phyloP scores from a whole-genome alignment of 768 basidiomycete species.

The Rhodosporidiobolus sp. region DNA sequence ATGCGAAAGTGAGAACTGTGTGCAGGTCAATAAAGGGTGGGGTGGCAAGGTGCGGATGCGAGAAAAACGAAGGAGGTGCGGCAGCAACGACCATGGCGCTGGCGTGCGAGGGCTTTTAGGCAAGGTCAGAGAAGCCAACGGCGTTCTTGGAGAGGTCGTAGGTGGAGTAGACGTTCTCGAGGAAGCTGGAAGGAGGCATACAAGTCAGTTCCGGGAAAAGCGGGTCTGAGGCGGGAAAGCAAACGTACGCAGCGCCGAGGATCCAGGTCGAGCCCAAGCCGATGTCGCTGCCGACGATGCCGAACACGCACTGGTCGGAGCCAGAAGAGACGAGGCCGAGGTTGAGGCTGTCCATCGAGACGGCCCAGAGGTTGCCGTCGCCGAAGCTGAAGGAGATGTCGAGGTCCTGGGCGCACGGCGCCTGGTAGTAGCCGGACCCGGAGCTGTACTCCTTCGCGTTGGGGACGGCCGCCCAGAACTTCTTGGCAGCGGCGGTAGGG shows the following conservation, averaged over 20 bases:
- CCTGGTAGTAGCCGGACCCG: constrained; percentile 49
- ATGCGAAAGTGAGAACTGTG: too few species aligned
- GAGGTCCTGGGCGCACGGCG: constrained; percentile 42
- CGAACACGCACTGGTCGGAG: constrained; percentile 36
- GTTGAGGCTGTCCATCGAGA: constrained; percentile 52
- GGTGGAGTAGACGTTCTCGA: constrained; percentile 40
- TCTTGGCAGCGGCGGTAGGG: constrained; percentile 50
- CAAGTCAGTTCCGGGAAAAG: not conserved
- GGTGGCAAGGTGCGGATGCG: not conserved
- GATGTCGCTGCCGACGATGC: constrained; percentile 40
- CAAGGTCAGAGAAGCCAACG: constrained; percentile 40
- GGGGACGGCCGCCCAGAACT: constrained; percentile 52
- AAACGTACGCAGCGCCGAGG: constrained; percentile 36
- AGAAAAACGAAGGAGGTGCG: not conserved
- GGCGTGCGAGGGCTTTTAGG: not conserved
- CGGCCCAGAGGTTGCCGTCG: constrained; percentile 52
- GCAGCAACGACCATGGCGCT: not conserved
- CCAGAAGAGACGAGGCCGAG: constrained; percentile 48
- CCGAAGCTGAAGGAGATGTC: constrained; percentile 57
- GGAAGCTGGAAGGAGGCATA: constrained; percentile 24
- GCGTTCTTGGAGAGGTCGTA: constrained; percentile 33
- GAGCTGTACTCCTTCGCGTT: constrained; percentile 37
- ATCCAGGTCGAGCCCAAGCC: constrained; percentile 38
- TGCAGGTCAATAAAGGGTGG: not conserved
- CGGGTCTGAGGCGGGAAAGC: not conserved